Base-by-base conservation (phyloP, 306 rosid genomes). In the Luffa acutangula region DNA sequence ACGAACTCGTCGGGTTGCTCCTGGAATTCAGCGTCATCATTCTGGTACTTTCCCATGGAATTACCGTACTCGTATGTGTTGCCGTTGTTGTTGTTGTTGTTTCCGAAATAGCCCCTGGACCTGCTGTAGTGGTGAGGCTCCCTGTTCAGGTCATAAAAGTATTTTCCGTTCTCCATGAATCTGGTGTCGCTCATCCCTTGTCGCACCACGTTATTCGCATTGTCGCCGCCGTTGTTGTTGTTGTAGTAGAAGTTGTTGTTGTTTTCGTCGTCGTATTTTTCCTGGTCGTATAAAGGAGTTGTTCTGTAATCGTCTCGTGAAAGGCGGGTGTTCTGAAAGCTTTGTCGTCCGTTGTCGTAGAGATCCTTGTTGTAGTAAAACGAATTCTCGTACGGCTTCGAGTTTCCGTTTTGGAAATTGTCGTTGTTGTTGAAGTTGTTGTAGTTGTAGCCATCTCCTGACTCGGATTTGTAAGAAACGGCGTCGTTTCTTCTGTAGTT, bases 131-230 rank as follows among this genome's bases (percentile, higher is more conserved):
- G 83, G 54, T 90, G 87, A 84, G 77, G 81, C 57, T 87, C 95
- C 31, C 21, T 43, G 7, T 62, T 0, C 31, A 84, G 0, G 83
- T 94, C 92, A 79, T 85, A 76, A 34, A 2, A 87, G 85, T 88
- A 94, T 83, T 67, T 94, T 0, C 97, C 97, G 45, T 87, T 88
- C 59, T 86, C 93, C 91, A 91, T 2, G 77, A 82, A 94, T 87
- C 97, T 90, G 3, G 98, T 89, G 87, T 94, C 97, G 80, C 96
- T 94, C 97, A 94, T 91, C 18, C 98, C 98, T 78, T 86, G 92
- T 82, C 65, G 87, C 87, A 84, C 92, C 51, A 21, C 83, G 45
- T 84, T 82, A 4, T 65, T 65, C 80, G 46, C 76, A 80, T 65
- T 80, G 86, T 81, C 78, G 31, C 13, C 43, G 76, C n/a, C 83